Base-by-base conservation (phyloP, 106 monocot species). In the Chionographis japonica region DNA sequence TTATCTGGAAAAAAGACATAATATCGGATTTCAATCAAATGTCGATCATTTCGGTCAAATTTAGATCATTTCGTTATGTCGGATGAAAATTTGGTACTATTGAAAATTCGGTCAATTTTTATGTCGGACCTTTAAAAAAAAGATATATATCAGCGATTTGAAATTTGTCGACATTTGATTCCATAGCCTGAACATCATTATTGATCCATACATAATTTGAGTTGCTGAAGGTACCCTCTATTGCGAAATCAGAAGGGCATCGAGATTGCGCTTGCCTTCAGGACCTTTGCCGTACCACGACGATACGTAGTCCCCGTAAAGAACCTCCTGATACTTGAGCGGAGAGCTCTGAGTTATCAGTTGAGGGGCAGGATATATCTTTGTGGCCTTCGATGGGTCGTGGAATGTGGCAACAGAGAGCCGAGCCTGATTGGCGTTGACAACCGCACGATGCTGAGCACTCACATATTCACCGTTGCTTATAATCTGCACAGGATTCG, bases 371-470 rank as follows among this genome's bases (percentile, higher is more conserved):
- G 97, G 87, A 52, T 37, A 80, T 69, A 90, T 90, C 62, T 71
- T 85, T 40, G 42, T 75, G 0, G 73, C 63, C 64, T 87, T 92
- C 4, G 92, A 65, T 40, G 97, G 97, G 57, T 98, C 97, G 61
- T 98, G 84, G 68, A 98, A 98, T 58, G 97, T 87, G 4, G 89
- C 82, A 60, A 92, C 77, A 46, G 92, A 98, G 12, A 98, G 67
- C 38, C 97, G 79, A 7, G 87, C 77, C 37, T 18, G 76, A 12
- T 72, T 14, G 10, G 68, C 39, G 74, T 97, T 97, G 52, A 97
- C 92, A 18, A 85, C 38, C 37, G 95, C 95, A 57, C 95, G 83
- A 72, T 97, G 95, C 63, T 80, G 62, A 6, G 86, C 60, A 63
- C 95, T 97, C 61, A 40, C 80, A 46, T 89, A 92, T 56, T 66